Evolutionary conservation across 129 eudicot species (phyloP).

Genomic region (Pulicaria dysenterica): DNA sequence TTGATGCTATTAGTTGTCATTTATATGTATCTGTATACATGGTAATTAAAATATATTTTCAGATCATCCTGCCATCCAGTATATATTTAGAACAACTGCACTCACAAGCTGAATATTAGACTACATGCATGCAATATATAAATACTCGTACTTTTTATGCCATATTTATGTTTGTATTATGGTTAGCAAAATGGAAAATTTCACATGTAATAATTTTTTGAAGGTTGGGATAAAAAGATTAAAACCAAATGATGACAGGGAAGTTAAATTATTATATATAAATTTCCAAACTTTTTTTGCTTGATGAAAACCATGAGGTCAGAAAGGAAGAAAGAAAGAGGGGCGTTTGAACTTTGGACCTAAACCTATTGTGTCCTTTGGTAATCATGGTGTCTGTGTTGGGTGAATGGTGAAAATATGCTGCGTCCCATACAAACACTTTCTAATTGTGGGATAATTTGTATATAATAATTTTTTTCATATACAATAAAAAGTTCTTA

Average conservation of each 20-base stretch:
- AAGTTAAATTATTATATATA: not conserved
- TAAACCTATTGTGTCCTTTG: constrained; percentile 36
- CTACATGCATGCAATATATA: not conserved
- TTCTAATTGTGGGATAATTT: no score
- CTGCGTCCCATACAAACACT: no score
- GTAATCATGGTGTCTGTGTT: constrained; percentile 42
- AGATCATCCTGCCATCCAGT: not conserved
- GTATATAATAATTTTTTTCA: no score
- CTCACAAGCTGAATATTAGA: not conserved
- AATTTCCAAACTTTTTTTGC: not conserved
- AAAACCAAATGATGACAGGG: constrained; percentile 25
- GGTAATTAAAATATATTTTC: no score
- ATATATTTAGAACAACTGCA: no score
- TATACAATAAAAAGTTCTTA: no score
- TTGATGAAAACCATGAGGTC: constrained; percentile 22
- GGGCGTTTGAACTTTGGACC: constrained; percentile 36
- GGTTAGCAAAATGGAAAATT: constrained; percentile 6
- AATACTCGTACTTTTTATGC: not conserved
- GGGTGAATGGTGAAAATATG: constrained; percentile 36
- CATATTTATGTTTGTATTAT: not conserved
- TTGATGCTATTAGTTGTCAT: no score
- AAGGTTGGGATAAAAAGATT: constrained; percentile 16
- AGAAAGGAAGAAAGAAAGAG: no score
- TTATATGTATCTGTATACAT: no score
- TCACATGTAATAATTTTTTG: constrained; percentile 24